phyloP scores from a whole-genome alignment of 1,284 basidiomycete genomes.

The Stereum hirsutum region DNA sequence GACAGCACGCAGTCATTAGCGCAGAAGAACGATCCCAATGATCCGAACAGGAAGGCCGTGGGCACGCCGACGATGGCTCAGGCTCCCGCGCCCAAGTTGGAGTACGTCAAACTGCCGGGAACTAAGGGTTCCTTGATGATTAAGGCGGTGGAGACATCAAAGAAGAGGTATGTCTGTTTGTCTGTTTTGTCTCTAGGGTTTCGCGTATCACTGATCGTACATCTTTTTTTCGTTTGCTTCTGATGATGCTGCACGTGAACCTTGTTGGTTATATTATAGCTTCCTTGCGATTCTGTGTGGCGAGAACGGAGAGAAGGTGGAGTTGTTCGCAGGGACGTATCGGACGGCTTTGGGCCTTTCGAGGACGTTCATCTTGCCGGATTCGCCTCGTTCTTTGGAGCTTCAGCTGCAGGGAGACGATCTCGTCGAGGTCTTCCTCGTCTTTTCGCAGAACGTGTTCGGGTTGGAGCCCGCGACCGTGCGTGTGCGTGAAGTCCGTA shows the following conservation, averaged over 20 bases:
- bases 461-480: constrained; percentile 85
- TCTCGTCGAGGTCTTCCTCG: constrained; percentile 79
- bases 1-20: constrained; percentile 27
- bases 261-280: no score
- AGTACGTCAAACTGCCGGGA: constrained; percentile 86
- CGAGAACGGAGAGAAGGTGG: constrained; percentile 88
- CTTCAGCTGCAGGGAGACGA: constrained; percentile 87
- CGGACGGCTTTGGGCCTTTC: constrained; percentile 71
- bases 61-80: constrained; percentile 23
- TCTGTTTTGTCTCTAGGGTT: neutral
- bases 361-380: constrained; percentile 81
- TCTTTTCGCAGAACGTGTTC: constrained; percentile 84
- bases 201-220: constrained; percentile 6
- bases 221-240: neutral
- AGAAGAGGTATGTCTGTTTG: constrained; percentile 55
- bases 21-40: constrained; percentile 18
- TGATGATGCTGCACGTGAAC: neutral
- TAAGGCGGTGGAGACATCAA: constrained; percentile 78
- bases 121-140: constrained; percentile 77
- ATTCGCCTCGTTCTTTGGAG: constrained; percentile 78
- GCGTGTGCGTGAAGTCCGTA: constrained; percentile 81
- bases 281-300: constrained; percentile 85
- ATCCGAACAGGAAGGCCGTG: constrained; percentile 1
- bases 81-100: constrained; percentile 71
- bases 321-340: constrained; percentile 82